A percentile compares a stretch with the other conserved stretches of the same genome.
Evolutionary conservation across 352 stramenopile species (phyloP).

Genomic region (Phytopythium chamaehyphon): DNA sequence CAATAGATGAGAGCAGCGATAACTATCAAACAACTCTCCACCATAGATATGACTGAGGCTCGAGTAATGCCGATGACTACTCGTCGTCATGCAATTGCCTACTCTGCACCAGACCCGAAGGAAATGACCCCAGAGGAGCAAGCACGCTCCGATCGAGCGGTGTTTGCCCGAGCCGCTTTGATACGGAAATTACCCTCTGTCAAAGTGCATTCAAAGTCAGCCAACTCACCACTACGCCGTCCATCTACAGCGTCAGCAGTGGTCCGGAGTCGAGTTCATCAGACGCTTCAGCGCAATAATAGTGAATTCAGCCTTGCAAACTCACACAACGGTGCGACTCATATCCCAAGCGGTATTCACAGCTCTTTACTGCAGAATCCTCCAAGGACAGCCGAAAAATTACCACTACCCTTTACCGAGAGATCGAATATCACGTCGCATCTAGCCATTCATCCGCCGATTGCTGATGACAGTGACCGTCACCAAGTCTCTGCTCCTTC

Average conservation of each 20-base stretch:
- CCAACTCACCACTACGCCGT: slow-evolving; percentile 18
- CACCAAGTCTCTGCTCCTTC: no score
- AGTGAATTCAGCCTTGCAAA: slow-evolving; percentile 55
- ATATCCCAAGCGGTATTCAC: background rate
- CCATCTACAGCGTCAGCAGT: slow-evolving; percentile 39
- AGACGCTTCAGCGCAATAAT: slow-evolving; percentile 46
- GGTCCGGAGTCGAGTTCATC: slow-evolving; percentile 54
- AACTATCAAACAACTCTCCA: background rate
- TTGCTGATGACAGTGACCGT: no score
- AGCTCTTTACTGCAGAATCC: background rate
- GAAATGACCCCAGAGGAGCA: slow-evolving; percentile 10
- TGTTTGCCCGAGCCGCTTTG: slow-evolving; percentile 37
- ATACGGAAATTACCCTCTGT: slow-evolving; percentile 27
- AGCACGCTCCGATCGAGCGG: slow-evolving; percentile 21
- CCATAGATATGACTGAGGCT: background rate
- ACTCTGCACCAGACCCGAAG: background rate
- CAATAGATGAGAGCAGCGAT: no score
- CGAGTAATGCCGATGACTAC: background rate
- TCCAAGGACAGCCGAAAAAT: no score
- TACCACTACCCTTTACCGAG: no score
- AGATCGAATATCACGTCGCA: no score
- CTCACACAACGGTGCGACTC: slow-evolving; percentile 21
- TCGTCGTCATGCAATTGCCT: background rate
- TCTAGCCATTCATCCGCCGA: no score
- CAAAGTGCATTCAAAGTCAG: slow-evolving; percentile 7